Evolutionary conservation across 768 basidiomycete species (phyloP).

Genomic region (Rhizopogon sp.): DNA sequence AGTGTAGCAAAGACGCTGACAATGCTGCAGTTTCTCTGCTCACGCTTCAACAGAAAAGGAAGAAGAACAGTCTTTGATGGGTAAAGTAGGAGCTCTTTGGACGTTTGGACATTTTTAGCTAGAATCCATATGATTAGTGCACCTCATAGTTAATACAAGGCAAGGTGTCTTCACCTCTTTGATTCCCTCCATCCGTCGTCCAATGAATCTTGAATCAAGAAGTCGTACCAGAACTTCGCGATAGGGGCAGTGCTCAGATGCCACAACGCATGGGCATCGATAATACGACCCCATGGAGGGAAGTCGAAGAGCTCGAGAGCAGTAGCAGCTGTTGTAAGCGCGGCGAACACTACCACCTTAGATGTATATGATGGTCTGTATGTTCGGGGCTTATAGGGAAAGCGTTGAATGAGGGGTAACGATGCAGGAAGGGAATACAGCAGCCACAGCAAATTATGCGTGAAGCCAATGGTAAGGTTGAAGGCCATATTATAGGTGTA

Average conservation of each 20-base stretch:
- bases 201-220: conserved; percentile 66
- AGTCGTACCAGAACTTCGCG: conserved; percentile 79
- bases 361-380: conserved; percentile 55
- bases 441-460: conserved; percentile 82
- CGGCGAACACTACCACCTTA: conserved; percentile 57
- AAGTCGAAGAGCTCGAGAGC: conserved; percentile 90
- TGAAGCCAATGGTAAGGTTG: conserved; percentile 70
- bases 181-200: conserved; percentile 63
- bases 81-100: background rate
- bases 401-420: conserved; percentile 45
- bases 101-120: conserved; percentile 10
- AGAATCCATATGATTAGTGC: conserved; percentile 7
- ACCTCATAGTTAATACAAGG: conserved; percentile 2
- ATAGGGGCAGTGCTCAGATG: conserved; percentile 82
- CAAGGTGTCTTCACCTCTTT: conserved; percentile 20
- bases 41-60: conserved; percentile 25
- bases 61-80: conserved; percentile 9
- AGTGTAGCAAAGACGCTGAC: background rate
- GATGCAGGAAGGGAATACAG: conserved; percentile 57
- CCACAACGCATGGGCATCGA: conserved; percentile 95
- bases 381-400: conserved; percentile 45
- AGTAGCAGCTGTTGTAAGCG: conserved; percentile 69
- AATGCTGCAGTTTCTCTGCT: conserved; percentile 25
- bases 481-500: conserved; percentile 92
- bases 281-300: conserved; percentile 62